phyloP scores from a whole-genome alignment of 805 yeast genomes.

The Pichia thaimueangensis region DNA sequence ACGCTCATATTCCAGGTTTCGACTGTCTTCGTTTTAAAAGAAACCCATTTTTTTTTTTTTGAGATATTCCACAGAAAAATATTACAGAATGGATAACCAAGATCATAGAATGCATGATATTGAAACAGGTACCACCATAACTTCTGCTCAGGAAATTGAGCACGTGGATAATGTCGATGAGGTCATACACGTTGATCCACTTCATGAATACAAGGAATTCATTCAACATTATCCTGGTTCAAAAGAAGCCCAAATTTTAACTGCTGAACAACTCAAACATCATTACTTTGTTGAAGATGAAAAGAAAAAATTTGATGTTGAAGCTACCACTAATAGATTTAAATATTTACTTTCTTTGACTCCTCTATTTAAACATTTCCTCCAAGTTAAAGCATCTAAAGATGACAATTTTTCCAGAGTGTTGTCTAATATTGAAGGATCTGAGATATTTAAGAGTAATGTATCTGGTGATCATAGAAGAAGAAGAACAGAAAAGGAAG shows the following conservation, averaged over 20 bases:
- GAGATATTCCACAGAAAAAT: too few species aligned
- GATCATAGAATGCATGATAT: too few species aligned
- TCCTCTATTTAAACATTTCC: conserved; percentile 60
- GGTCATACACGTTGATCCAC: conserved; percentile 4
- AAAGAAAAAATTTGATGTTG: conserved; percentile 38
- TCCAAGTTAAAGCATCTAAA: conserved; percentile 54
- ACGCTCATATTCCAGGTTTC: too few species aligned
- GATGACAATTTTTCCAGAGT: conserved; percentile 53
- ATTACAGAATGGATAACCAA: too few species aligned
- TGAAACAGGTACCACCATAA: too few species aligned
- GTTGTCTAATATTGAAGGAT: conserved; percentile 33
- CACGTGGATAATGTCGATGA: too few species aligned
- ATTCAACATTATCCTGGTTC: neutral
- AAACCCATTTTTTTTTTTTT: too few species aligned
- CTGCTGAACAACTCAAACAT: conserved; percentile 9
- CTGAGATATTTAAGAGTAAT: conserved; percentile 9
- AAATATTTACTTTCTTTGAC: conserved; percentile 61
- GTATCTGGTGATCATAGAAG: conserved; percentile 37
- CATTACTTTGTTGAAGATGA: conserved; percentile 30
- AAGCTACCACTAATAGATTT: conserved; percentile 60
- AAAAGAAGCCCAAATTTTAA: neutral
- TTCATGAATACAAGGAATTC: neutral
- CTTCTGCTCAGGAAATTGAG: too few species aligned
- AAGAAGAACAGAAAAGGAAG: conserved; percentile 71
- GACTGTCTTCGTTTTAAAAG: too few species aligned